These are phyloP conservation scores for Tuber melanosporum DNA, from an alignment of 495 filamentous ascomycete species.

Conservation along the genomic window DNA sequence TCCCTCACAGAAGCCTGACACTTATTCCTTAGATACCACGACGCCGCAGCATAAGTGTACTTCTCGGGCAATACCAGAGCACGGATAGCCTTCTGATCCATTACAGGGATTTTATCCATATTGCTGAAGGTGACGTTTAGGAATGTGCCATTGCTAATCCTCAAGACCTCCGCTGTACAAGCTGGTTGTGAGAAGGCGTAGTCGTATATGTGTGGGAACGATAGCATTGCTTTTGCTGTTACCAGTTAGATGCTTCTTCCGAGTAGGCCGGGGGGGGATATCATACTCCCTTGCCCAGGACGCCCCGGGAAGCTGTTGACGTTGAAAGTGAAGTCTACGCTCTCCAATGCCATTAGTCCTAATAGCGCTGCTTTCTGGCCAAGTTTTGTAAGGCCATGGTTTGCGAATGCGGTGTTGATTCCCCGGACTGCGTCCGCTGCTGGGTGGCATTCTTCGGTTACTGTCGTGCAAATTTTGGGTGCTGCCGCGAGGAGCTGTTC, in stretches of 20 bases:
- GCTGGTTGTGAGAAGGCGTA: constrained; percentile 51
- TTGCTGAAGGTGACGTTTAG: constrained; percentile 42
- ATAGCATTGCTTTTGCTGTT: constrained; percentile 66
- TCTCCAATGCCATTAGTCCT: constrained; percentile 62
- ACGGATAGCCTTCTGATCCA: constrained; percentile 46
- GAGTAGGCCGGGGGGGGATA: constrained; percentile 10
- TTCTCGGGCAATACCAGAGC: constrained; percentile 54
- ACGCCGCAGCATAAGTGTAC: constrained; percentile 65
- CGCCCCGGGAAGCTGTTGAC: constrained; percentile 57
- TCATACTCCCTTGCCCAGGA: constrained; percentile 64
- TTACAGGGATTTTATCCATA: constrained; percentile 42
- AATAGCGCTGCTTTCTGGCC: constrained; percentile 60
- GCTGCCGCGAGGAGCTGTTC: background rate
- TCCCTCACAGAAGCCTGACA: constrained; percentile 49
- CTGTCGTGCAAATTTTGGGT: background rate
- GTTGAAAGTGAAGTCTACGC: constrained; percentile 60
- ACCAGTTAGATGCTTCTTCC: background rate
- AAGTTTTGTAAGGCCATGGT: constrained; percentile 51
- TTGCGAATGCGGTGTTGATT: constrained; percentile 51
- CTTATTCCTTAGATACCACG: constrained; percentile 67
- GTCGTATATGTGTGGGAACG: constrained; percentile 51
- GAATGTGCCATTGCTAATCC: background rate
- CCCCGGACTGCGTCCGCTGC: background rate
- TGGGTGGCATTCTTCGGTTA: constrained; percentile 14
- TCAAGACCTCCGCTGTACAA: constrained; percentile 44